phyloP scores from a whole-genome alignment of 75 land plant species.

The Chamaecyparis obtusa region DNA sequence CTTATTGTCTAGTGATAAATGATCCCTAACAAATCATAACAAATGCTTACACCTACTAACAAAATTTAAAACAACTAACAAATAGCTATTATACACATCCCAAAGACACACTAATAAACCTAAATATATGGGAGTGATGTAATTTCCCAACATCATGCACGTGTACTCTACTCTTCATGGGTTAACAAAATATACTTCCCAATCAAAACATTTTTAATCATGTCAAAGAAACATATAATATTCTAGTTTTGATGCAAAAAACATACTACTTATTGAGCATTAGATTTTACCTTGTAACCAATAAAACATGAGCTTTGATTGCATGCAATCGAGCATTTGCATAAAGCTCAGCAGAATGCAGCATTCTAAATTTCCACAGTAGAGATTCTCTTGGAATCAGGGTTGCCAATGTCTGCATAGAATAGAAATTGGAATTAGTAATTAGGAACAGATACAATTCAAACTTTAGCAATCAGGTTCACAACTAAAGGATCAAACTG shows the following conservation, averaged over 20 bases:
- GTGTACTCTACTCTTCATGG: background rate
- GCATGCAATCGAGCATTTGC: constrained; percentile 55
- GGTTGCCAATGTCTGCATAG: constrained; percentile 42
- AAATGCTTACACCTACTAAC: too few species aligned
- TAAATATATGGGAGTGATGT: too few species aligned
- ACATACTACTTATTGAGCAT: background rate
- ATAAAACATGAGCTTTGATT: constrained; percentile 48
- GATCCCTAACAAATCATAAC: too few species aligned
- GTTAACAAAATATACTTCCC: background rate
- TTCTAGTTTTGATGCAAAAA: background rate
- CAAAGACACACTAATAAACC: too few species aligned
- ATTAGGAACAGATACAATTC: background rate
- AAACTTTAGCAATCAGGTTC: background rate
- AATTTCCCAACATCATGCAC: background rate
- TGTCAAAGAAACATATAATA: background rate
- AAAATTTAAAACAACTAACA: too few species aligned
- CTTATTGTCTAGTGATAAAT: too few species aligned
- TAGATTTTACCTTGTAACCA: constrained; percentile 54
- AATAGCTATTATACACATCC: too few species aligned
- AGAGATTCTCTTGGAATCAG: constrained; percentile 40
- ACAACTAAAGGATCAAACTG: background rate
- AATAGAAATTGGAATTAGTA: background rate
- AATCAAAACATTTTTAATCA: background rate
- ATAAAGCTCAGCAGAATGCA: constrained; percentile 40
- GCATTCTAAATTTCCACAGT: constrained; percentile 56